A percentile compares a stretch with the other conserved stretches of the same genome.
Conservation (phyloP, 306 rosid species). For the Echinosophora koreensis region DNA sequence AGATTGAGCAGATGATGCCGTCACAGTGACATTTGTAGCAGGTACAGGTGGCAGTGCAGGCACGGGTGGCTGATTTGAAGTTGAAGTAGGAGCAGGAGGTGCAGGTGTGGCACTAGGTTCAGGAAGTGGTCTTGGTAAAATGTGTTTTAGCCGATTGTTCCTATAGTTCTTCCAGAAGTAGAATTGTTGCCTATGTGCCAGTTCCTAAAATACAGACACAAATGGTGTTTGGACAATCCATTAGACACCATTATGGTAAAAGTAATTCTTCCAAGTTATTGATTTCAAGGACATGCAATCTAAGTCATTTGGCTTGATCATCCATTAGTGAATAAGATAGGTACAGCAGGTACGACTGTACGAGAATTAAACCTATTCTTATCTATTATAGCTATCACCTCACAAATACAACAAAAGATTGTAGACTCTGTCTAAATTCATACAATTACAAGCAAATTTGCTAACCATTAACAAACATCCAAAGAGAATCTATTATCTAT, state of each 20-base stretch:
- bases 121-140: slow-evolving; percentile 84
- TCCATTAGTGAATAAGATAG: slow-evolving; percentile 4
- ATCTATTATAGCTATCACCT: slow-evolving; percentile 17
- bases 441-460: slow-evolving; percentile 1
- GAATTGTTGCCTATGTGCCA: slow-evolving; percentile 95
- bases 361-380: not conserved
- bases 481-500: slow-evolving; percentile 13
- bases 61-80: slow-evolving; percentile 60
- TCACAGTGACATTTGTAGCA: slow-evolving; percentile 54
- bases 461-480: not conserved
- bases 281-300: slow-evolving; percentile 12
- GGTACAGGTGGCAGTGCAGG: slow-evolving; percentile 66
- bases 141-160: slow-evolving; percentile 89
- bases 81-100: slow-evolving; percentile 61
- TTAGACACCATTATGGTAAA: slow-evolving; percentile 27
- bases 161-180: slow-evolving; percentile 98
- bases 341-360: not conserved
- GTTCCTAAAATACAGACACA: slow-evolving; percentile 65
- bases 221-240: slow-evolving; percentile 27
- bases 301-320: slow-evolving; percentile 29
- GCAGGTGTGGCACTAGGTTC: slow-evolving; percentile 64
- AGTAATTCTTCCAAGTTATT: slow-evolving; percentile 13
- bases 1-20: slow-evolving; percentile 66
- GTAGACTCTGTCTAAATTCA: not conserved
- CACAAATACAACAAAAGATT: slow-evolving; percentile 24